These are phyloP conservation scores for Gomphus sp. DNA, from an alignment of 1,284 basidiomycete species.

Conservation along the genomic window DNA sequence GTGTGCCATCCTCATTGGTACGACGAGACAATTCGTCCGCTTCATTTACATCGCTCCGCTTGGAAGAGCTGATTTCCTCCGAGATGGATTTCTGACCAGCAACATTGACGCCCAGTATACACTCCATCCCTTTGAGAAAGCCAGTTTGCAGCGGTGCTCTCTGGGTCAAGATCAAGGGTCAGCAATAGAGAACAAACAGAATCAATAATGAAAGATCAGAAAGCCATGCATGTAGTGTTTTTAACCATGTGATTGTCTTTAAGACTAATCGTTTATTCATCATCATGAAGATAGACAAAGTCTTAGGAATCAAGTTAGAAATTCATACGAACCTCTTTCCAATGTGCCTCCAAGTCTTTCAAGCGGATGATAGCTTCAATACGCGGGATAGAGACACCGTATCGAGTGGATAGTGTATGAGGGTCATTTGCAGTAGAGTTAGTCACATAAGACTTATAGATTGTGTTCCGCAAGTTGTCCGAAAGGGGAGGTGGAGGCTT, in stretches of 20 bases:
- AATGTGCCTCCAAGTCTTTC: slow-evolving; percentile 64
- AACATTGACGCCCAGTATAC: slow-evolving; percentile 40
- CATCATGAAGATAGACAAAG: slow-evolving; percentile 36
- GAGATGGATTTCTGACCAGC: slow-evolving; percentile 5
- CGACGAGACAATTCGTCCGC: slow-evolving; percentile 41
- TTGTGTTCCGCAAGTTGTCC: slow-evolving; percentile 41
- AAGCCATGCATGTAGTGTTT: slow-evolving; percentile 35
- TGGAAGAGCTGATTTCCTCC: slow-evolving; percentile 12
- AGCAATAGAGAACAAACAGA: slow-evolving; percentile 15
- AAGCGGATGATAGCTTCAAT: slow-evolving; percentile 72
- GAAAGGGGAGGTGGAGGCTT: slow-evolving; percentile 68
- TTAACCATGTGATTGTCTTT: slow-evolving; percentile 65
- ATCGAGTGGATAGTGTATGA: slow-evolving; percentile 47
- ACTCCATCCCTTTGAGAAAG: slow-evolving; percentile 62
- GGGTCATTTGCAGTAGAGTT: slow-evolving; percentile 50
- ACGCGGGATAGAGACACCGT: slow-evolving; percentile 63
- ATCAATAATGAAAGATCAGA: slow-evolving; percentile 24
- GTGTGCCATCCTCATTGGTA: slow-evolving; percentile 35
- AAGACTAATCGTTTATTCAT: slow-evolving; percentile 78
- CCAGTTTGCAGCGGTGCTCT: slow-evolving; percentile 53
- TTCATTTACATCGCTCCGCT: slow-evolving; percentile 36
- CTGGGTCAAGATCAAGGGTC: slow-evolving; percentile 18
- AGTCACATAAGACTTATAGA: slow-evolving; percentile 48
- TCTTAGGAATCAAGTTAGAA: not conserved
- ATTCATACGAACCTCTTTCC: slow-evolving; percentile 51